Conservation (phyloP, 306 rosid genomes). For the Vigna angularis region DNA sequence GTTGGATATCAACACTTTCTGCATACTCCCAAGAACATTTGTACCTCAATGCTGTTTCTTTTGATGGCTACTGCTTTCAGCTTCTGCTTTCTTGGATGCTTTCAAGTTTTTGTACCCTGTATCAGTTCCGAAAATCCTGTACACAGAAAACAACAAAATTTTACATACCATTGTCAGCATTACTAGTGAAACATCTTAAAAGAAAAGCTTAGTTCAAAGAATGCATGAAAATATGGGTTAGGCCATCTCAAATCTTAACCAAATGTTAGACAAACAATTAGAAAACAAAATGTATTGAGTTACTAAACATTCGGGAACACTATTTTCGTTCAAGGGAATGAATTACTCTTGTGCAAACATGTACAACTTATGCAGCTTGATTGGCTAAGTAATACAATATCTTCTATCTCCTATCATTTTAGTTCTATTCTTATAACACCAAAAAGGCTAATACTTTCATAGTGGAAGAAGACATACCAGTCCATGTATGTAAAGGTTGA, state of each 20-base stretch:
- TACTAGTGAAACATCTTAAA: neutral
- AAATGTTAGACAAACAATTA: neutral
- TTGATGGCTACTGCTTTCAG: slow-evolving; percentile 52
- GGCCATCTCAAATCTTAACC: slow-evolving; percentile 14
- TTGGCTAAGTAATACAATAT: neutral
- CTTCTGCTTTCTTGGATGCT: slow-evolving; percentile 58
- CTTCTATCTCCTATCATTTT: neutral
- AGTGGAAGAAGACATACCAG: slow-evolving; percentile 56
- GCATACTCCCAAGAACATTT: slow-evolving; percentile 13
- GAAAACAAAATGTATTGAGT: neutral
- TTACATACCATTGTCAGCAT: slow-evolving; percentile 25
- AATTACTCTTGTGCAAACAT: neutral
- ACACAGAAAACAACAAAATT: neutral
- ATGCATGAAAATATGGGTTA: slow-evolving; percentile 4
- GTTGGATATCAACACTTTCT: slow-evolving; percentile 33
- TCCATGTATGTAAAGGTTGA: slow-evolving; percentile 97
- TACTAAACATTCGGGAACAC: neutral
- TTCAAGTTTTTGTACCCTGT: slow-evolving; percentile 81
- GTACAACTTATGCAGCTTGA: neutral
- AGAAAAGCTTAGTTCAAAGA: slow-evolving; percentile 1
- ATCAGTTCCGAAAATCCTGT: slow-evolving; percentile 88
- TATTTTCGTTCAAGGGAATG: neutral
- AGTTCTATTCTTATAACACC: neutral
- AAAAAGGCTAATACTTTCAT: neutral
- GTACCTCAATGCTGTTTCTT: slow-evolving; percentile 37